Conservation (phyloP, 2,329 filamentous ascomycete genomes). For the Trichoderma sp. region DNA sequence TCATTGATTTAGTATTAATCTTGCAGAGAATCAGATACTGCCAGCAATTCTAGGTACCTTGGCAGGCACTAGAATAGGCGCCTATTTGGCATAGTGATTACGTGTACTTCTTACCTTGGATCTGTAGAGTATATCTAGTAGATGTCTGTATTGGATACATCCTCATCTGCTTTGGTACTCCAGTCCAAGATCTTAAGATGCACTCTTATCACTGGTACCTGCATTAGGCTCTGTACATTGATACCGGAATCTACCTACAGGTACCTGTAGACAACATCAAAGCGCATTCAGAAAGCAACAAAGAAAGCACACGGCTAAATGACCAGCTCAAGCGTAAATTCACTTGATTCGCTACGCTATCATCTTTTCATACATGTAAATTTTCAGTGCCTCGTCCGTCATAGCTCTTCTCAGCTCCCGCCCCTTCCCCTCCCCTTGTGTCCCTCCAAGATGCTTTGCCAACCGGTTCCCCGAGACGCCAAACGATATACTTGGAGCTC, state of each 20-base stretch:
- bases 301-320: background rate
- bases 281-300: too few relatives aligned
- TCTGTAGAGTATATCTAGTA: background rate
- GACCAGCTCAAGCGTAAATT: background rate
- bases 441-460: constrained; percentile 18
- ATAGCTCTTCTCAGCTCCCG: constrained; percentile 12
- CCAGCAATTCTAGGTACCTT: background rate
- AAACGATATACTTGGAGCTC: constrained; percentile 16
- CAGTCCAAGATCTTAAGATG: background rate
- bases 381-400: constrained; percentile 16
- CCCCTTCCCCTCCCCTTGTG: background rate
- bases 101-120: background rate
- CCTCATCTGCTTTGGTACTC: background rate
- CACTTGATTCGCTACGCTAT: constrained; percentile 19
- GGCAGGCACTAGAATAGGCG: too few relatives aligned
- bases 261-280: background rate
- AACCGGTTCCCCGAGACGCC: constrained; percentile 22
- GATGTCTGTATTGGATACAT: background rate
- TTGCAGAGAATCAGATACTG: background rate
- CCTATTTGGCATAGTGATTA: background rate
- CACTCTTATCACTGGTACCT: background rate
- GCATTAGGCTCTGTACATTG: background rate
- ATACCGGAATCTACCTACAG: too few relatives aligned
- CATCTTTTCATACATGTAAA: constrained; percentile 17
- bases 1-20: background rate